phyloP scores from a whole-genome alignment of 2,329 filamentous ascomycete genomes.

The Penicillium expansum region DNA sequence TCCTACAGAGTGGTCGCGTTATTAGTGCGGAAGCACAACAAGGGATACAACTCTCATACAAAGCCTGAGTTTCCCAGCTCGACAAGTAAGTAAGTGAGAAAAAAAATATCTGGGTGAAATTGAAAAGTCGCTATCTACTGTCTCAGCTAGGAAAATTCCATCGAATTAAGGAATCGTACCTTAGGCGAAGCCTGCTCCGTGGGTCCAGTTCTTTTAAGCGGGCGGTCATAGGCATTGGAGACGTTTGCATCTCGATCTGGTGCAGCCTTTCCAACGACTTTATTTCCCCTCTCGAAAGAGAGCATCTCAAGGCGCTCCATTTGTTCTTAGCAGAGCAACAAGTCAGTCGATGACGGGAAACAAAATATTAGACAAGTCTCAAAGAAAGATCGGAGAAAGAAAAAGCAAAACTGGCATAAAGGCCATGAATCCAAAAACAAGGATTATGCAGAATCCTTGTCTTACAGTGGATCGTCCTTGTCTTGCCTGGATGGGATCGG shows the following conservation, averaged over 20 bases:
- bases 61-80: conserved; percentile 13
- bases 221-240: background rate
- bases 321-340: background rate
- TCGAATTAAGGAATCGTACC: background rate
- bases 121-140: conserved; percentile 9
- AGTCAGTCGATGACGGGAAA: background rate
- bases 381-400: conserved; percentile 1
- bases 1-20: background rate
- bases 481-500: background rate
- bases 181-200: background rate
- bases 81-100: conserved; percentile 14
- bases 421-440: background rate
- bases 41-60: background rate
- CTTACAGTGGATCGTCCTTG: background rate
- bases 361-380: background rate
- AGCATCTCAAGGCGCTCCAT: conserved; percentile 6
- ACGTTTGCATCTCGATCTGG: background rate
- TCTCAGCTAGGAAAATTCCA: background rate
- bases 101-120: conserved; percentile 14
- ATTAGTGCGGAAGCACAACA: background rate
- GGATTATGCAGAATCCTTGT: conserved; percentile 3
- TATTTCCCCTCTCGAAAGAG: background rate
- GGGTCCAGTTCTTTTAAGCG: background rate
- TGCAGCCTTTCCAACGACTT: background rate
- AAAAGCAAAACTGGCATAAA: conserved; percentile 2